Conservation (phyloP, 306 rosid species). For the Leucaena leucocephala region DNA sequence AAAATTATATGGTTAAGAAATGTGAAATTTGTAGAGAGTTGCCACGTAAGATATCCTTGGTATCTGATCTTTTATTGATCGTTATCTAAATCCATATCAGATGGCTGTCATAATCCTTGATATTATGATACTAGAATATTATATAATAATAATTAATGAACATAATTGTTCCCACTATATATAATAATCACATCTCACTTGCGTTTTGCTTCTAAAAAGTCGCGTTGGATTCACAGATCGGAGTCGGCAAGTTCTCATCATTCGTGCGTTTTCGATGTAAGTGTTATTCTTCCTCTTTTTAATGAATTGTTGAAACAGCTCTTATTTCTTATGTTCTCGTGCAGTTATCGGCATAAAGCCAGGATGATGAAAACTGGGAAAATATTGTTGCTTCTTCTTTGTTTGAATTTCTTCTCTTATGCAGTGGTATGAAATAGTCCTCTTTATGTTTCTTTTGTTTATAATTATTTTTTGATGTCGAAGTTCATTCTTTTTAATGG, state of each 20-base stretch:
- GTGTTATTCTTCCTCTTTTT: not conserved
- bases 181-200: not conserved
- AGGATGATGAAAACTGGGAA: constrained; percentile 55
- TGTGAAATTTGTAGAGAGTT: not conserved
- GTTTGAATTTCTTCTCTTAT: constrained; percentile 44
- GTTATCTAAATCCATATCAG: not conserved
- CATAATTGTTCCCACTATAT: not conserved
- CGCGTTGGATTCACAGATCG: not conserved
- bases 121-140: not conserved
- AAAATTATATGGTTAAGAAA: too few species aligned
- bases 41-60: not conserved
- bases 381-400: constrained; percentile 50
- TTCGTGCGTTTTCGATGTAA: not conserved
- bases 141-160: too few species aligned
- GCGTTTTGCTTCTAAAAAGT: not conserved
- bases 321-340: not conserved
- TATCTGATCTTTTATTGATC: not conserved
- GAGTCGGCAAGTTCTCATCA: not conserved
- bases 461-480: not conserved
- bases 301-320: not conserved
- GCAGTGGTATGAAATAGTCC: constrained; percentile 54
- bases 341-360: constrained; percentile 38
- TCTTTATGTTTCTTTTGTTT: not conserved
- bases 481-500: not conserved
- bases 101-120: not conserved